Percentiles rank a stretch among this genome's conserved stretches.
These are phyloP conservation scores for Lasiodiplodia sp. DNA, from an alignment of 2,329 filamentous ascomycete species.

Conservation along the genomic window DNA sequence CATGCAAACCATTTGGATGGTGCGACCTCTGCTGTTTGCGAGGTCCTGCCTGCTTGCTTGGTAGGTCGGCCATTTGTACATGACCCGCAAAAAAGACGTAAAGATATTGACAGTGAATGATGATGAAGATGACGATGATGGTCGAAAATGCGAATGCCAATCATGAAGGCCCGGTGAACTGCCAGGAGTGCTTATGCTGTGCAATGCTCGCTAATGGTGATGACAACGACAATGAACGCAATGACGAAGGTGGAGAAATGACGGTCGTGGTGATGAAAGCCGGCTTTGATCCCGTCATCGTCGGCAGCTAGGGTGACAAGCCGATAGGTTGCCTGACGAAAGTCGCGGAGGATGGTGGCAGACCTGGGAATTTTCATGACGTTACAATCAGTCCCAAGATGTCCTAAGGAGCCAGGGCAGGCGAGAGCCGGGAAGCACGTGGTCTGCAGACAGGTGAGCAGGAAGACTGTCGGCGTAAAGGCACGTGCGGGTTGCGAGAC, in stretches of 20 bases:
- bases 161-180: background rate
- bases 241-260: constrained; percentile 9
- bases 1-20: background rate
- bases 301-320: constrained; percentile 2
- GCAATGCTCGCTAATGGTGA: constrained; percentile 12
- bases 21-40: background rate
- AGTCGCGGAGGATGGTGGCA: background rate
- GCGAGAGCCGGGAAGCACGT: background rate
- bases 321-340: constrained; percentile 6
- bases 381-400: background rate
- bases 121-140: background rate
- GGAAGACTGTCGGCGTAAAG: background rate
- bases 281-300: background rate
- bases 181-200: constrained; percentile 1
- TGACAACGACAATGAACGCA: background rate
- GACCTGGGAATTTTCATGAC: background rate
- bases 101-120: background rate
- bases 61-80: background rate
- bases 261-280: background rate
- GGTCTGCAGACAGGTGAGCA: background rate
- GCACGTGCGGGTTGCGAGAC: background rate
- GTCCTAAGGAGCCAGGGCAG: constrained; percentile 4
- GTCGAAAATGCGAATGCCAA: background rate
- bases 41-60: constrained; percentile 13
- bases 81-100: background rate